These are phyloP conservation scores for Plantago rigida DNA, from an alignment of 305 asterid species.

Conservation along the genomic window DNA sequence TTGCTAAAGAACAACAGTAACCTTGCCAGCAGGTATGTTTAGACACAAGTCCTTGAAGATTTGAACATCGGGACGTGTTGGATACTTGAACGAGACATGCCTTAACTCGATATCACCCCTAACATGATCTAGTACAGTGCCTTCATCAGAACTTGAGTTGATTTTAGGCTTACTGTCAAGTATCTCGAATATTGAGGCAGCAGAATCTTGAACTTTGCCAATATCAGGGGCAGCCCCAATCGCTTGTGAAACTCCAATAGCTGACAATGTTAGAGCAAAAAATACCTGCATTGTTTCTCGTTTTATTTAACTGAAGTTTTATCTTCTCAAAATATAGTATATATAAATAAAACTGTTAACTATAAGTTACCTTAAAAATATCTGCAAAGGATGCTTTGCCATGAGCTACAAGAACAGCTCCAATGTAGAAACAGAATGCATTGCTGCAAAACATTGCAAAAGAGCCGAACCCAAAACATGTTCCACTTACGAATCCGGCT, in stretches of 20 bases:
- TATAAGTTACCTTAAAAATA: conserved; percentile 46
- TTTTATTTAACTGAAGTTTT: background rate
- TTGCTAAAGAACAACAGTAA: conserved; percentile 2
- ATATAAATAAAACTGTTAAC: background rate
- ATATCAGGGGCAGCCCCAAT: conserved; percentile 43
- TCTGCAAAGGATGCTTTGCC: conserved; percentile 50
- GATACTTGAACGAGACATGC: conserved; percentile 57
- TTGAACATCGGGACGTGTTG: conserved; percentile 48
- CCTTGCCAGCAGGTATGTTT: conserved; percentile 61
- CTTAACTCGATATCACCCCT: conserved; percentile 47
- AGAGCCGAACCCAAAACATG: conserved; percentile 46
- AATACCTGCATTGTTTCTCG: conserved; percentile 38
- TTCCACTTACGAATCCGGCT: conserved; percentile 56
- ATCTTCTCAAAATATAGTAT: no score
- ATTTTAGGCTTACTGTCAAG: conserved; percentile 43
- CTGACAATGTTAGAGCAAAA: conserved; percentile 52
- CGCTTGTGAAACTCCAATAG: conserved; percentile 53
- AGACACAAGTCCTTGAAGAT: conserved; percentile 47
- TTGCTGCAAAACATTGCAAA: conserved; percentile 39
- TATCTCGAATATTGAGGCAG: conserved; percentile 45
- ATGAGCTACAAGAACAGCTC: conserved; percentile 49
- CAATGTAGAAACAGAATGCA: conserved; percentile 66
- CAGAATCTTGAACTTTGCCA: conserved; percentile 42
- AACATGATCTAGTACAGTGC: conserved; percentile 30
- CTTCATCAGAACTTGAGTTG: conserved; percentile 41